Evolutionary conservation across 2,329 filamentous ascomycete species (phyloP).

Genomic region (Emydomyces testavorans): DNA sequence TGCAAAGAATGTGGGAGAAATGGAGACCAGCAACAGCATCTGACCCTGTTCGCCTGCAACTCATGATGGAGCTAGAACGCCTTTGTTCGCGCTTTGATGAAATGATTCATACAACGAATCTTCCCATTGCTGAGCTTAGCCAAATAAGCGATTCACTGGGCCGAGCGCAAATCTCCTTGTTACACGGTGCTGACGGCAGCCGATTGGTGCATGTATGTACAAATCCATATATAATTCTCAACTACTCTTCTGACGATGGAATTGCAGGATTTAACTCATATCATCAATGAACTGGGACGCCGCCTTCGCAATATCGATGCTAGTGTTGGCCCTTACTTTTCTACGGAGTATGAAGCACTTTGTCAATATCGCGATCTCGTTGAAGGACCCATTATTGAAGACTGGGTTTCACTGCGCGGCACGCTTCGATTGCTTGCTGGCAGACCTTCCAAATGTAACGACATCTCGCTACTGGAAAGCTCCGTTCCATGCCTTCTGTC

Average conservation of each 20-base stretch:
- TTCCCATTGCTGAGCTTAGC: slow-evolving; percentile 29
- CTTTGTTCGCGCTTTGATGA: slow-evolving; percentile 30
- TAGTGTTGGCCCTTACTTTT: slow-evolving; percentile 34
- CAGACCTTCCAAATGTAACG: slow-evolving; percentile 26
- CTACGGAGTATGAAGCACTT: slow-evolving; percentile 36
- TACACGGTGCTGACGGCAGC: slow-evolving; percentile 29
- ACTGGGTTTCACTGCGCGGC: slow-evolving; percentile 20
- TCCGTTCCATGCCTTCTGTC: slow-evolving; percentile 28
- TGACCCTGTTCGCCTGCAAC: slow-evolving; percentile 25
- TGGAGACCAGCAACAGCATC: slow-evolving; percentile 52
- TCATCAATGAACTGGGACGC: slow-evolving; percentile 28
- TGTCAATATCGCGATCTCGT: slow-evolving; percentile 37
- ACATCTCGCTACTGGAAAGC: slow-evolving; percentile 26
- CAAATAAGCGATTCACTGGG: slow-evolving; percentile 30
- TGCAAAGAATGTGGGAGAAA: slow-evolving; percentile 65
- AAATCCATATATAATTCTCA: neutral
- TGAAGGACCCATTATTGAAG: slow-evolving; percentile 13
- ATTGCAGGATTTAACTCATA: slow-evolving; percentile 27
- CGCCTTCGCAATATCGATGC: slow-evolving; percentile 24
- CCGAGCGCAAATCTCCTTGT: slow-evolving; percentile 29
- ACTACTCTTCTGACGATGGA: slow-evolving; percentile 14
- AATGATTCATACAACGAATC: slow-evolving; percentile 27
- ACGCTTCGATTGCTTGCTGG: slow-evolving; percentile 30
- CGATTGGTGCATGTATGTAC: slow-evolving; percentile 25
- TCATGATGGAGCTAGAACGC: slow-evolving; percentile 28